Conservation (phyloP, 345 rosid genomes). For the Eucalyptus pauciflora region DNA sequence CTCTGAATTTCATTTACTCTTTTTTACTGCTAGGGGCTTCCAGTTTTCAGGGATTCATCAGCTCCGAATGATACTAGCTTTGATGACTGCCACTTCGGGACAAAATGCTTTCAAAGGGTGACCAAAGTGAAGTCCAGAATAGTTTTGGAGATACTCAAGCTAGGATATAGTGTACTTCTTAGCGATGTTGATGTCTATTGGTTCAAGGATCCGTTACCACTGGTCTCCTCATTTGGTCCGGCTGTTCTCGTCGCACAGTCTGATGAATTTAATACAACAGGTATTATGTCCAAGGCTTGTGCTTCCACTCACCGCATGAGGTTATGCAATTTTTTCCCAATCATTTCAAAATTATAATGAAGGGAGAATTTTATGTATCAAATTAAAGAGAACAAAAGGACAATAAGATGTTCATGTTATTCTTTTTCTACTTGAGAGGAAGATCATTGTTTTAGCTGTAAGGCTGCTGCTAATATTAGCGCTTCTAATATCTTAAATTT, state of each 20-base stretch:
- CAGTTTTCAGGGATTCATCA: conserved; percentile 72
- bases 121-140: conserved; percentile 90
- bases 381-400: not conserved
- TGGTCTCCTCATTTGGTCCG: conserved; percentile 57
- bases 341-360: not conserved
- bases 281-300: conserved; percentile 12
- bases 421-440: not conserved
- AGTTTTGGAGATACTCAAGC: conserved; percentile 69
- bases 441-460: not conserved
- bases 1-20: not conserved
- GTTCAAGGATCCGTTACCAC: conserved; percentile 69
- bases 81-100: conserved; percentile 88
- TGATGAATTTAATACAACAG: conserved; percentile 73
- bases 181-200: conserved; percentile 92
- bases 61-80: conserved; percentile 73
- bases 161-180: conserved; percentile 78
- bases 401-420: not conserved
- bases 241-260: conserved; percentile 75
- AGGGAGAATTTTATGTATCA: not conserved
- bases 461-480: not conserved
- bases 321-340: not conserved
- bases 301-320: not conserved
- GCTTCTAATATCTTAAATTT: not conserved
- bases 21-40: conserved; percentile 49
- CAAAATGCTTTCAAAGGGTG: conserved; percentile 82